A percentile compares a stretch with the other conserved stretches of the same genome.
phyloP scores from a whole-genome alignment of 495 filamentous ascomycete genomes.

The Friedmanniomyces simplex region DNA sequence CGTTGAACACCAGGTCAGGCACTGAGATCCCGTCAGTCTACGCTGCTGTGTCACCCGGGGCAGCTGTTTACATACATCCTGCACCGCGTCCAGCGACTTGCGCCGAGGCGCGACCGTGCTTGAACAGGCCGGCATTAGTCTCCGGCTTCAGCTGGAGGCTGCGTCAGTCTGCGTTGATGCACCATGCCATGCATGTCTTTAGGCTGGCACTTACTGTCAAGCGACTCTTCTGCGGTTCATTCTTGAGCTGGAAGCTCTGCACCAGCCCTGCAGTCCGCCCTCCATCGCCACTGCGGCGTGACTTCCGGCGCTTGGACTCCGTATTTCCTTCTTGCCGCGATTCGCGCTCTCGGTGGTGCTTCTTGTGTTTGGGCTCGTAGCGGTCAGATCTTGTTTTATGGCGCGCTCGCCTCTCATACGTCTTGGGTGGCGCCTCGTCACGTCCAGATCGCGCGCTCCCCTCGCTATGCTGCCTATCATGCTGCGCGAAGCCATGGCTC shows the following conservation, averaged over 20 bases:
- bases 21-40: slow-evolving; percentile 34
- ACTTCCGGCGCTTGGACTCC: slow-evolving; percentile 28
- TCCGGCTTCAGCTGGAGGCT: slow-evolving; percentile 45
- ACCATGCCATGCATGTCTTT: background rate
- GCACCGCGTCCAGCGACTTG: slow-evolving; percentile 38
- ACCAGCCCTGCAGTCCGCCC: slow-evolving; percentile 42
- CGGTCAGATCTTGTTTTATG: slow-evolving; percentile 29
- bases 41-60: background rate
- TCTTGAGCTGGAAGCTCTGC: slow-evolving; percentile 52
- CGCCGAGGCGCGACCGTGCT: slow-evolving; percentile 57
- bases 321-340: slow-evolving; percentile 16
- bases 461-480: background rate
- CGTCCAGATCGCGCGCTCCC: background rate
- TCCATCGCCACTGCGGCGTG: slow-evolving; percentile 28
- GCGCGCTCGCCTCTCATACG: slow-evolving; percentile 27
- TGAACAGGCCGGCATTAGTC: slow-evolving; percentile 54
- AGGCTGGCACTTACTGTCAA: slow-evolving; percentile 45
- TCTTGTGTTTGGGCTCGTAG: slow-evolving; percentile 40
- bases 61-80: slow-evolving; percentile 30
- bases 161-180: background rate
- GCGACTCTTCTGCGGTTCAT: slow-evolving; percentile 40
- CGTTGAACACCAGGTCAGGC: slow-evolving; percentile 55
- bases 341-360: slow-evolving; percentile 26
- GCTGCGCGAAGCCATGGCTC: background rate
- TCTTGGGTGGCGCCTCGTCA: background rate